Percentiles rank a stretch among this genome's conserved stretches.
Conservation (phyloP, 306 rosid genomes). For the Corylus americana region DNA sequence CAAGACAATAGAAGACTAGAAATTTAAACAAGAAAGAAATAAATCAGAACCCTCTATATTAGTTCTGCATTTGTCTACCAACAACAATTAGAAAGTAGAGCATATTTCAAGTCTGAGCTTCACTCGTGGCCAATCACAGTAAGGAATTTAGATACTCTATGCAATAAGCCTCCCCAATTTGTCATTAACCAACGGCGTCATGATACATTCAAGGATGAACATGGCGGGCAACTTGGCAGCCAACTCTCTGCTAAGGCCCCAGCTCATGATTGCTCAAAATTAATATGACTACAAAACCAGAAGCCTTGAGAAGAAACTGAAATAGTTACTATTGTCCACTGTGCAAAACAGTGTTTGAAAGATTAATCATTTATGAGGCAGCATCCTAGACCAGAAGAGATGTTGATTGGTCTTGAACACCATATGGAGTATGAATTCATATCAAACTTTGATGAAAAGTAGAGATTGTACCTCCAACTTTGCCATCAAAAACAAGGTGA, state of each 20-base stretch:
- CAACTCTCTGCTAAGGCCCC: not conserved
- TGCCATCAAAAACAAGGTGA: conserved; percentile 90
- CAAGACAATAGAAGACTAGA: not conserved
- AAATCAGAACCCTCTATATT: not conserved
- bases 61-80: not conserved
- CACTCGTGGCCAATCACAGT: not conserved
- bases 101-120: not conserved
- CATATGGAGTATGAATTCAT: not conserved
- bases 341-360: not conserved
- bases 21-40: not conserved
- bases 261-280: not conserved
- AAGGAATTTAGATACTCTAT: not conserved
- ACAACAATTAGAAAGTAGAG: not conserved
- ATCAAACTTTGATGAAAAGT: not conserved
- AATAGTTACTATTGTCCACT: not conserved
- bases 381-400: not conserved
- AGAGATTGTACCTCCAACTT: conserved; percentile 80
- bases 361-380: not conserved
- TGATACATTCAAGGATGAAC: not conserved
- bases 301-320: not conserved
- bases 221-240: not conserved
- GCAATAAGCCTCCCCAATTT: too few relatives aligned
- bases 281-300: not conserved
- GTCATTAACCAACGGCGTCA: too few relatives aligned
- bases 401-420: not conserved